Base-by-base conservation (phyloP, 805 yeast genomes). In the Zygotorulaspora florentina region DNA sequence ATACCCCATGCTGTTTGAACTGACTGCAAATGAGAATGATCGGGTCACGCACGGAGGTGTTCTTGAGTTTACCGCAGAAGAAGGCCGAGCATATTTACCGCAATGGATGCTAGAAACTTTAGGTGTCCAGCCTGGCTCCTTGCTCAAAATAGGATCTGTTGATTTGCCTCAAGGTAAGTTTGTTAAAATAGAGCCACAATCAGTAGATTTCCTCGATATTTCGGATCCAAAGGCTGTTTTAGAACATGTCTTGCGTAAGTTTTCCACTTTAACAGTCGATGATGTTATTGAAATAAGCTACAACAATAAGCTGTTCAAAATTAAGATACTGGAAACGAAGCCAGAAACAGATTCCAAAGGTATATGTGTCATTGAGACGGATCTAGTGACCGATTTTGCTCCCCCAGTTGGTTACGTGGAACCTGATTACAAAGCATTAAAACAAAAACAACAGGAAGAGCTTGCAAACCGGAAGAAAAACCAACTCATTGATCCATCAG, bases 331-430 rank as follows among this genome's bases (percentile, higher is more conserved):
- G 38, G 97, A 93, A 57, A 87, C 81, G 23, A 87, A 87, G 58
- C 98, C 98, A 0, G 86, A 83, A 42, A 73, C 80, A 1, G 56
- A 65, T 6, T 68, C 71, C 7, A 69, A 76, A 28, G 86, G 96
- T 48, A 83, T 91, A 11, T 91, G 97, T 72, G 96, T 93, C 4
- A 87, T 93, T 23, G 99, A 93, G 63, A 93, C 99, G 0, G 99
- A 93, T 69, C 73, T 93, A 50, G 96, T 87, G 48, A 95, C 97
- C 0, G 99, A 93, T 62, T 93, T 93, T 71, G 98, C 97, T 1
- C 96, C 99, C 2, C 99, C 99, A 0, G 96, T 91, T 4, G 99
- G 99, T 0, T 93, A 93, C 62, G 96, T 87, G 15, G 98, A 91
- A 62, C 96, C 96, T 1, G 89, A 86, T 52, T 79, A 78, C 50